A percentile compares a stretch with the other conserved stretches of the same genome.
phyloP scores from a whole-genome alignment of 768 basidiomycete species.

The Suillus cothurnatus region DNA sequence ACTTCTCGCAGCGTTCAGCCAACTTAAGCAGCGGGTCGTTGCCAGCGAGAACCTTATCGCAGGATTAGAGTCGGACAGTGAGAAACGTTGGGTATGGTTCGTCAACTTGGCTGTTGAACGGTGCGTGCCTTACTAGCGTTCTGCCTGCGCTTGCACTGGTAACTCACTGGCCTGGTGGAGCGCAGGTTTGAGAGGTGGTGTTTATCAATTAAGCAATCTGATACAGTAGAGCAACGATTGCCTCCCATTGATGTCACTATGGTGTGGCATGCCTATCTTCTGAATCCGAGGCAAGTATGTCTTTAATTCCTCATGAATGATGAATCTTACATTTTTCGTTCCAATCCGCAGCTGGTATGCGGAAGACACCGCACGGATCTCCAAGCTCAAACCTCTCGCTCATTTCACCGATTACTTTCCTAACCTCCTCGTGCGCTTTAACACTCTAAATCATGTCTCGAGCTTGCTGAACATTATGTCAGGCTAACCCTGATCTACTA shows the following conservation, averaged over 20 bases:
- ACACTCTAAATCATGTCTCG: neutral
- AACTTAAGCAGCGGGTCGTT: constrained; percentile 20
- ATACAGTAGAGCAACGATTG: constrained; percentile 13
- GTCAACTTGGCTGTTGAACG: constrained; percentile 41
- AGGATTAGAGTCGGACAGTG: constrained; percentile 26
- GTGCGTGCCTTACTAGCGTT: constrained; percentile 15
- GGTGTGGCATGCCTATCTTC: constrained; percentile 44
- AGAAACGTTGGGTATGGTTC: constrained; percentile 42
- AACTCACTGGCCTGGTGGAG: neutral
- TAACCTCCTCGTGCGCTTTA: constrained; percentile 14
- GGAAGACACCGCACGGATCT: constrained; percentile 18
- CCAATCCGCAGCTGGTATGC: constrained; percentile 25
- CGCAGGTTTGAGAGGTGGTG: constrained; percentile 40
- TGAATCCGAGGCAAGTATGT: constrained; percentile 37
- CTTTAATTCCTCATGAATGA: neutral
- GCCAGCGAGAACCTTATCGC: constrained; percentile 17
- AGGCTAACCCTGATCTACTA: constrained; percentile 7
- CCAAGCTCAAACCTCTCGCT: constrained; percentile 1
- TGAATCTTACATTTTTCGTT: neutral
- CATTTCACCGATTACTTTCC: constrained; percentile 13
- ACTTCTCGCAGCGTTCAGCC: constrained; percentile 30
- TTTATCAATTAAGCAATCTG: constrained; percentile 6
- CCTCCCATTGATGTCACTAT: constrained; percentile 43
- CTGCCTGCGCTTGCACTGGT: neutral
- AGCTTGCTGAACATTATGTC: neutral